phyloP scores from a whole-genome alignment of 2,329 filamentous ascomycete genomes.

The Pseudogymnoascus sp. region DNA sequence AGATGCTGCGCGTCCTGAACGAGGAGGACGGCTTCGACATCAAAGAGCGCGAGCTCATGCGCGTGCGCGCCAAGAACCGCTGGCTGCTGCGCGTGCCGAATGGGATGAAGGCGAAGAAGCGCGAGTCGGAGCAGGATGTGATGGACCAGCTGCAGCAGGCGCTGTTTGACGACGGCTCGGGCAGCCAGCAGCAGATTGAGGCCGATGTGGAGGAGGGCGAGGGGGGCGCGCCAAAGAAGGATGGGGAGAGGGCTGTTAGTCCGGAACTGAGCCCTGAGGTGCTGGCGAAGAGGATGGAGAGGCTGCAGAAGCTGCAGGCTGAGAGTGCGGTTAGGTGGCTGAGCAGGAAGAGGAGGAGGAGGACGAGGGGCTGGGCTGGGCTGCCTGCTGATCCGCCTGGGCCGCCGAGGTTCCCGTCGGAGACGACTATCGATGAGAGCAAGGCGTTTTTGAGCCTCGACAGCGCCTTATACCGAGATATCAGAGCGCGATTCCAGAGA shows the following conservation, averaged over 20 bases:
- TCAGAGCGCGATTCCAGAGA: constrained; percentile 57
- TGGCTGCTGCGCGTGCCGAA: constrained; percentile 57
- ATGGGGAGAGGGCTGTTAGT: constrained; percentile 19
- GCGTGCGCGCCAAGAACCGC: constrained; percentile 59
- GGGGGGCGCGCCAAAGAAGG: constrained; percentile 14
- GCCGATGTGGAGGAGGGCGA: constrained; percentile 21
- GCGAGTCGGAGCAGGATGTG: constrained; percentile 25
- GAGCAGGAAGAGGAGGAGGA: constrained; percentile 56
- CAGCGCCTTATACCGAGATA: constrained; percentile 50
- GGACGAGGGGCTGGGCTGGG: constrained; percentile 59
- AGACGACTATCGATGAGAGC: constrained; percentile 73
- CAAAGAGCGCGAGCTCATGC: constrained; percentile 60
- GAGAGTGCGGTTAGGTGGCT: constrained; percentile 55
- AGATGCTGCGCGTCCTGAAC: constrained; percentile 63
- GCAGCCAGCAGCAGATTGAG: constrained; percentile 12
- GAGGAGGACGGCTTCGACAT: constrained; percentile 64
- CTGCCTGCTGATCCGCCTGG: constrained; percentile 59
- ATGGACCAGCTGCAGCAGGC: constrained; percentile 27
- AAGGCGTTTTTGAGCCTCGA: constrained; percentile 61
- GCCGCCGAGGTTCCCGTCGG: constrained; percentile 67
- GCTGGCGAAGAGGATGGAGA: constrained; percentile 43
- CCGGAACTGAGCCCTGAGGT: constrained; percentile 37
- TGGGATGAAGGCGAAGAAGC: constrained; percentile 40
- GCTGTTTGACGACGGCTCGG: constrained; percentile 24
- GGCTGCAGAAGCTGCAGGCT: constrained; percentile 44